Conservation (phyloP, 441 rosid species). For the Pelargonium cotyledonis region DNA sequence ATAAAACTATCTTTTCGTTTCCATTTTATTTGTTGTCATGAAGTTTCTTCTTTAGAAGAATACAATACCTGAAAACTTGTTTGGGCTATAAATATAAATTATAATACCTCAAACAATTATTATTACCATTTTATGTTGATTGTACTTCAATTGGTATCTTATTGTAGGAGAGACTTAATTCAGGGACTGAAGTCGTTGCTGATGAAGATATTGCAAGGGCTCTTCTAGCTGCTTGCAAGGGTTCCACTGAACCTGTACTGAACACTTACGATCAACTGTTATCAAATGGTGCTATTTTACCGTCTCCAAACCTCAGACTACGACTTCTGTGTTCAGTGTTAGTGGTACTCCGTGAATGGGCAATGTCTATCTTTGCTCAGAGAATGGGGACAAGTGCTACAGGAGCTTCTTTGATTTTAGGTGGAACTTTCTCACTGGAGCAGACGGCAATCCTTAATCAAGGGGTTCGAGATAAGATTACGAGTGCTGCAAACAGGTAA, state of each 20-base stretch:
- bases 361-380: conserved; percentile 73
- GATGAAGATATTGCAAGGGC: conserved; percentile 83
- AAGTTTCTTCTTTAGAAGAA: neutral
- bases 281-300: conserved; percentile 69
- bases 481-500: conserved; percentile 88
- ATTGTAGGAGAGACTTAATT: conserved; percentile 75
- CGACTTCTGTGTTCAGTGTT: conserved; percentile 76
- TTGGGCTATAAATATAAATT: neutral
- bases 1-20: neutral
- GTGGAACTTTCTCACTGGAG: conserved; percentile 51
- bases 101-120: neutral
- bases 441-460: conserved; percentile 53
- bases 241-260: conserved; percentile 81
- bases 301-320: conserved; percentile 73
- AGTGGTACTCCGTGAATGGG: conserved; percentile 89
- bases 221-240: conserved; percentile 87
- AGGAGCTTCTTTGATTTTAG: conserved; percentile 64
- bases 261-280: conserved; percentile 77
- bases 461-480: conserved; percentile 79
- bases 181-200: conserved; percentile 56
- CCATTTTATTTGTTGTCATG: neutral
- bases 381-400: conserved; percentile 62
- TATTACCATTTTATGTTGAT: neutral
- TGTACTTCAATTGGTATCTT: conserved; percentile 8
- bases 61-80: neutral